Conservation (phyloP, 2,329 filamentous ascomycete genomes). For the Arthroderma sp. region DNA sequence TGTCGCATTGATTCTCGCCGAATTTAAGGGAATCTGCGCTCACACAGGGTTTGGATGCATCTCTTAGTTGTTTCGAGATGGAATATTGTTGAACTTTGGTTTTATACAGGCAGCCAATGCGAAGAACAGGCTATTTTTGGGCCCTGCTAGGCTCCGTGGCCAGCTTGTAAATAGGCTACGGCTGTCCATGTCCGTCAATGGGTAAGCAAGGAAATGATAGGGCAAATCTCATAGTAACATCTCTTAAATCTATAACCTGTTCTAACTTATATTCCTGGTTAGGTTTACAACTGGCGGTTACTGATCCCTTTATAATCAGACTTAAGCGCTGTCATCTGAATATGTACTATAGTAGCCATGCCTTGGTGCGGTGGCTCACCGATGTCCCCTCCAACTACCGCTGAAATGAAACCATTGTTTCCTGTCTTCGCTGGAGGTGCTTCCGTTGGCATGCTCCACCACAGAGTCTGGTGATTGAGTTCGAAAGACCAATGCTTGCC, state of each 20-base stretch:
- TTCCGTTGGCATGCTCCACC: constrained; percentile 2
- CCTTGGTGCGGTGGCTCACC: background rate
- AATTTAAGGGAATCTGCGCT: background rate
- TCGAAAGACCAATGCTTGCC: constrained; percentile 5
- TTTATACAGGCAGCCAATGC: no score
- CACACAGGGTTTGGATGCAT: background rate
- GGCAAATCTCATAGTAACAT: no score
- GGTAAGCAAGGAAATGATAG: no score
- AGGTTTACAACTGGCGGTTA: background rate
- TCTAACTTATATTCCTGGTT: no score
- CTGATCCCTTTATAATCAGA: background rate
- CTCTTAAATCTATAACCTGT: no score
- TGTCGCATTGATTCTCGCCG: background rate
- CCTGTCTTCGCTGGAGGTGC: background rate
- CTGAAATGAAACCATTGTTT: background rate
- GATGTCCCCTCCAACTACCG: background rate
- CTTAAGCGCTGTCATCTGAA: background rate
- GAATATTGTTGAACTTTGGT: background rate
- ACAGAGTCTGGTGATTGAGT: background rate
- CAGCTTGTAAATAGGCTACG: no score
- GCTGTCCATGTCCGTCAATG: no score
- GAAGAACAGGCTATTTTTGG: no score
- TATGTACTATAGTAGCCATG: background rate
- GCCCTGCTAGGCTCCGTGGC: no score
- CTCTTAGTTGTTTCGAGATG: no score